Base-by-base conservation (phyloP, 352 stramenopile species). In the Globisporangium paroecandrum region DNA sequence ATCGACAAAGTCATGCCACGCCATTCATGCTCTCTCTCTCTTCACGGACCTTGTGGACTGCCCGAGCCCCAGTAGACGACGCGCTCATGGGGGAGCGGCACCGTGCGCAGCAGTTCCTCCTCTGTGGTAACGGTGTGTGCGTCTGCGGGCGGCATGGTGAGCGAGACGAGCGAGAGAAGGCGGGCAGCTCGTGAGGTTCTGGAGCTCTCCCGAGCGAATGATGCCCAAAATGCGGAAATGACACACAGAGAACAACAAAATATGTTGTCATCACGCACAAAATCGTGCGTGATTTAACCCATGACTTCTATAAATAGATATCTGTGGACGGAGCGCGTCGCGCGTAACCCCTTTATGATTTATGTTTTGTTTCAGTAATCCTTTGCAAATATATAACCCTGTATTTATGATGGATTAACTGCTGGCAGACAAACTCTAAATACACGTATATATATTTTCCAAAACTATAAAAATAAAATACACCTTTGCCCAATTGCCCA, bases 41-140 rank as follows among this genome's bases (percentile, higher is more conserved):
- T 24, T 5, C 57, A 47, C 29, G 18, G 53, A 94, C 86, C 86
- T 79, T 94, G 87, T 10, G 87, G 87, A 69, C 84, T 93, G 34
- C 87, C 87, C 1, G 87, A 94, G 43, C 87, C 87, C 87, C 87
- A 94, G 73, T 91, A 94, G 53, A 94, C 68, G 2, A 94, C 84
- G 58, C 87, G 84, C 62, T 94, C 87, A 65, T 90, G 74, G 9
- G 82, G 79, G 64, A 75, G 72, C 49, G 84, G 82, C n/a, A 79
- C 80, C 1, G 76, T 64, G 56, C 70, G 82, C 55, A 87, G 66
- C 71, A 92, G 75, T 69, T 89, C 80, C 20, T 87, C 77, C 53
- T 90, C 84, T 60, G 70, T 81, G 49, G 65, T 71, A 24, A 90
- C 75, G 29, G 78, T 6, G 27, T 25, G 29, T 24, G 22, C 51